A percentile compares a stretch with the other conserved stretches of the same genome.
Evolutionary conservation across 2,329 filamentous ascomycete species (phyloP).

Genomic region (Westerdykella aurantiaca): DNA sequence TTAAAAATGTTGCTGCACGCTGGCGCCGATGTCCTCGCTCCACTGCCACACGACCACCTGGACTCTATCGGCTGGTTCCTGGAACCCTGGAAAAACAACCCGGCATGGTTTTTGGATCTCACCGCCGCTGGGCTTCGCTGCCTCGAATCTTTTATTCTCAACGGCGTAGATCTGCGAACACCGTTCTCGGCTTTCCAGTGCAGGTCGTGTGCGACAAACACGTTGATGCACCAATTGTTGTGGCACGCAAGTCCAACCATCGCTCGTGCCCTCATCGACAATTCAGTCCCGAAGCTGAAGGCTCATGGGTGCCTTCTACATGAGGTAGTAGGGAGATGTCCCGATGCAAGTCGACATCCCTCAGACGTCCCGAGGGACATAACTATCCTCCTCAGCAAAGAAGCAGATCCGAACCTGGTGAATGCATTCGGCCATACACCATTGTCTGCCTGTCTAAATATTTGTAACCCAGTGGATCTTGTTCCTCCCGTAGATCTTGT

Average conservation of each 20-base stretch:
- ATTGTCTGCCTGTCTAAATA: constrained; percentile 22
- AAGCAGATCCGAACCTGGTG: constrained; percentile 22
- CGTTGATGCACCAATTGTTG: constrained; percentile 28
- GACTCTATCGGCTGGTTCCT: constrained; percentile 24
- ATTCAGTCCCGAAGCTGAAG: constrained; percentile 5
- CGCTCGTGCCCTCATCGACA: constrained; percentile 21
- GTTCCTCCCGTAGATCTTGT: constrained; percentile 25
- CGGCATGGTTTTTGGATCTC: constrained; percentile 20
- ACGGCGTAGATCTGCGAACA: constrained; percentile 19
- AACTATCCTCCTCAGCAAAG: constrained; percentile 20
- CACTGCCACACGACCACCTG: constrained; percentile 10
- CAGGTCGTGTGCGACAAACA: constrained; percentile 10
- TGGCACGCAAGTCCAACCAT: constrained; percentile 28
- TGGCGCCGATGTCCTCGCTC: constrained; percentile 22
- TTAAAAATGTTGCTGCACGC: constrained; percentile 26
- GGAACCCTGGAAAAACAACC: constrained; percentile 22
- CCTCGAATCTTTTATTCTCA: constrained; percentile 20
- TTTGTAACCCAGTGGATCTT: constrained; percentile 24
- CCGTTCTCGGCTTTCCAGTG: constrained; percentile 22
- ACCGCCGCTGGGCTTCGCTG: constrained; percentile 20
- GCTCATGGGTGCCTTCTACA: constrained; percentile 22
- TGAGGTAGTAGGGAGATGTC: constrained; percentile 26
- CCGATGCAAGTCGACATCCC: constrained; percentile 26
- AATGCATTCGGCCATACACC: constrained; percentile 16
- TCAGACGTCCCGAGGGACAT: constrained; percentile 28